Percentiles rank a stretch among this genome's conserved stretches.
These are phyloP conservation scores for Theileria sp. DNA, from an alignment of 169 alveolate species.

Conservation along the genomic window DNA sequence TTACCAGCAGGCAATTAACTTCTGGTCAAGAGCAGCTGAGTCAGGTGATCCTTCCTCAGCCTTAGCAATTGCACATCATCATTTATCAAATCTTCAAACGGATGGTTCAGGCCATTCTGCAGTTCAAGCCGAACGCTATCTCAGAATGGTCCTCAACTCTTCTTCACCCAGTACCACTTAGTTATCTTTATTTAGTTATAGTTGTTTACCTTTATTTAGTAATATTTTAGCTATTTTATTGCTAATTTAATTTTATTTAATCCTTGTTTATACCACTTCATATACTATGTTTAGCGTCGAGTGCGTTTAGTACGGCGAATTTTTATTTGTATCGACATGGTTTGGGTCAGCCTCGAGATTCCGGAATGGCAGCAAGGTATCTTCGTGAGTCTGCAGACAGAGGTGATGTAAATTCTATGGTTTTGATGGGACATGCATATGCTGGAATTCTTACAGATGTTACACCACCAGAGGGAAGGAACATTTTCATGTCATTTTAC, in stretches of 20 bases:
- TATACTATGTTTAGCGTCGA: not conserved
- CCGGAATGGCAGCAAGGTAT: slow-evolving; percentile 76
- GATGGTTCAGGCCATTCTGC: slow-evolving; percentile 22
- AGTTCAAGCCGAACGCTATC: slow-evolving; percentile 52
- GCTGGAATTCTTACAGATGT: slow-evolving; percentile 81
- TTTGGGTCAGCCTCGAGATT: slow-evolving; percentile 71
- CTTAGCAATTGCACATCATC: slow-evolving; percentile 76
- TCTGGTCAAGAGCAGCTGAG: slow-evolving; percentile 84
- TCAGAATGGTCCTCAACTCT: slow-evolving; percentile 40
- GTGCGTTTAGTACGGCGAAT: slow-evolving; percentile 65
- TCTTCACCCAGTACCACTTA: slow-evolving; percentile 13
- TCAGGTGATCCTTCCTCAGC: slow-evolving; percentile 85
- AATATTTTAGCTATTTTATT: too few relatives aligned
- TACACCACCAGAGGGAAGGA: slow-evolving; percentile 78
- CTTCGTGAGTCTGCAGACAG: slow-evolving; percentile 79
- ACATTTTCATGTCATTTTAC: slow-evolving; percentile 77
- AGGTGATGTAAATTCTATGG: slow-evolving; percentile 81
- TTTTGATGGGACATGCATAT: slow-evolving; percentile 83
- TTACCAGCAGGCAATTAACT: slow-evolving; percentile 76
- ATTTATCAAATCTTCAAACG: slow-evolving; percentile 26
- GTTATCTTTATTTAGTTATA: too few relatives aligned
- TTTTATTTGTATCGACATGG: slow-evolving; percentile 75
- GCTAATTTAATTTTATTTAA: too few relatives aligned
- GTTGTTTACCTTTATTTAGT: too few relatives aligned
- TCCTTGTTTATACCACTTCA: slow-evolving; percentile 42